Conservation (phyloP, 345 rosid species). For the Eucalyptus pauciflora region DNA sequence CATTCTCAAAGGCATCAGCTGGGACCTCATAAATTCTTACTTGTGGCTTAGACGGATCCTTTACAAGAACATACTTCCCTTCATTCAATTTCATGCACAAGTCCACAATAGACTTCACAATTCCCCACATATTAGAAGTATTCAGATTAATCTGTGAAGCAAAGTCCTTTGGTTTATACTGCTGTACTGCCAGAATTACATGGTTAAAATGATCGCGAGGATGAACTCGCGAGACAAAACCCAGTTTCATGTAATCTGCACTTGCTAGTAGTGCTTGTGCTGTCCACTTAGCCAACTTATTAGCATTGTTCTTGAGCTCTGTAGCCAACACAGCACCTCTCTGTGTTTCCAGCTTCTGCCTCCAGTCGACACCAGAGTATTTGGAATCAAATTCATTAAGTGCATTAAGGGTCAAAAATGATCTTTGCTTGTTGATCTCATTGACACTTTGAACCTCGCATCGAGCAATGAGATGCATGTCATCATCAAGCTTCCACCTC, state of each 20-base stretch:
- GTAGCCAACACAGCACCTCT: constrained; percentile 96
- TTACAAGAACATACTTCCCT: constrained; percentile 88
- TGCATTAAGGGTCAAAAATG: constrained; percentile 77
- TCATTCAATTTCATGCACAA: constrained; percentile 89
- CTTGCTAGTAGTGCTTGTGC: constrained; percentile 83
- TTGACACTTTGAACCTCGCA: constrained; percentile 91
- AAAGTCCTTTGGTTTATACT: constrained; percentile 86
- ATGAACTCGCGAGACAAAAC: constrained; percentile 93
- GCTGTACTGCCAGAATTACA: constrained; percentile 78
- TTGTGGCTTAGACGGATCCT: constrained; percentile 92
- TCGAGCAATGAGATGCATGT: constrained; percentile 66
- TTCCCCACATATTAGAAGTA: constrained; percentile 93
- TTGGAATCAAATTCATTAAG: constrained; percentile 94
- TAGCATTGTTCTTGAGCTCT: constrained; percentile 92
- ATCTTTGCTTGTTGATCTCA: constrained; percentile 70
- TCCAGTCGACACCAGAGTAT: constrained; percentile 97
- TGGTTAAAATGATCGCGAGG: constrained; percentile 98
- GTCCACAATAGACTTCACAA: constrained; percentile 87
- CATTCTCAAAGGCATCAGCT: constrained; percentile 94
- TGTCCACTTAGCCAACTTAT: constrained; percentile 95
- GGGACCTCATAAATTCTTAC: constrained; percentile 97
- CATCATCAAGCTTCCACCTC: constrained; percentile 89
- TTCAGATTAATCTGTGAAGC: constrained; percentile 87
- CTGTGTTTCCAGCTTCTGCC: constrained; percentile 97
- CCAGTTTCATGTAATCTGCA: constrained; percentile 97